Evolutionary conservation across 208 protist genomes (phyloP).

Genomic region (Acanthamoeba sp.): DNA sequence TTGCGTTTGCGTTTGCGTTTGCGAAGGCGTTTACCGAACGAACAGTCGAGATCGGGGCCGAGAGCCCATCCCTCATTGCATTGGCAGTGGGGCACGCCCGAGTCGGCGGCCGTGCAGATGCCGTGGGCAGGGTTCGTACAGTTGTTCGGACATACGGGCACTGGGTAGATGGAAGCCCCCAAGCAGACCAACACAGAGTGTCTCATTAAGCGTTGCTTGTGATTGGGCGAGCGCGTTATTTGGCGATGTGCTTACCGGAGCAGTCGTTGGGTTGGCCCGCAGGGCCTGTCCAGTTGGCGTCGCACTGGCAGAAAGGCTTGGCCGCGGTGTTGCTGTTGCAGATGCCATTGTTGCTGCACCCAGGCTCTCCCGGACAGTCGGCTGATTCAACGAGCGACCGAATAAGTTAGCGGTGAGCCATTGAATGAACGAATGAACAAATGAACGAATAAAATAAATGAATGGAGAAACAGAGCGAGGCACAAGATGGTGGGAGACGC

Average conservation of each 20-base stretch:
- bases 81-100: neutral
- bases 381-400: neutral
- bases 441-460: too few relatives aligned
- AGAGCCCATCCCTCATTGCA: neutral
- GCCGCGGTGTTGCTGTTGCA: neutral
- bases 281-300: conserved; percentile 2
- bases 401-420: too few relatives aligned
- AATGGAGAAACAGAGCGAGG: neutral
- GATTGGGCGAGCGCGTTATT: neutral
- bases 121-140: neutral
- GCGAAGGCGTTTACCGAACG: neutral
- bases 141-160: neutral
- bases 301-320: neutral
- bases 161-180: neutral
- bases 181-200: too few relatives aligned
- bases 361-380: neutral
- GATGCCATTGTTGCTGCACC: neutral
- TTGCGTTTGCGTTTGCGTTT: too few relatives aligned
- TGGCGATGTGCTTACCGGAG: neutral
- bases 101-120: neutral
- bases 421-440: too few relatives aligned
- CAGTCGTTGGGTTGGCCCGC: conserved; percentile 6
- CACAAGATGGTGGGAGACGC: neutral
- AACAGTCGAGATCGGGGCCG: neutral
- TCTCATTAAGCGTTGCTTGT: too few relatives aligned